Evolutionary conservation across 768 basidiomycete genomes (phyloP), one percentile per base, ranked within the genome.

Genomic region (Cubamyces sp.): DNA sequence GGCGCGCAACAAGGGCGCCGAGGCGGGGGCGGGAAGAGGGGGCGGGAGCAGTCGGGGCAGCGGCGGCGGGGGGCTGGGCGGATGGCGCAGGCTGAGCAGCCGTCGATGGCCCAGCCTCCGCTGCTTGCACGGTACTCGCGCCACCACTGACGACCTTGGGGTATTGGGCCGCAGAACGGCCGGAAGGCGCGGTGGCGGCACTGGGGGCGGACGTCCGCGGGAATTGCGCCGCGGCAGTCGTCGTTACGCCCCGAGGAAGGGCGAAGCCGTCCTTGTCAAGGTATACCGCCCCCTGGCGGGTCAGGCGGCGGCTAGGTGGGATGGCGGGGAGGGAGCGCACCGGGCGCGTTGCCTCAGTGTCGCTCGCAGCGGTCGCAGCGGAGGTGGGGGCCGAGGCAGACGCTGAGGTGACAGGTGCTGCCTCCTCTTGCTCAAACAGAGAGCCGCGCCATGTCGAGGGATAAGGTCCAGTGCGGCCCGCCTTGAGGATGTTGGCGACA

Each of bases 401-500:
- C 43, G 45, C 19, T 25, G 28, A 28, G 19, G 30, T 30, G 30
- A 41, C 25, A 7, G 26, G 23, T 1, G 25, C 25, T 5, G 47
- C 41, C 28, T 42, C 28, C 19, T 59, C 57, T 11, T 48, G 41
- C 48, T 58, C 57, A 18, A 51, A 51, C 40, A 58, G 40, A 18
- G 57, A 51, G 40, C 48, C 57, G 48, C 57, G 57, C 57, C 57
- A 50, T 15, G 48, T 59, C 16, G 57, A 25, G 3, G 57, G 48
- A 28, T 51, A 59, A 3, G 49, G 49, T 19, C 49, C 41, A 14
- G 18, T 5, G 28, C 23, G 26, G 5, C 28, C n/a, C 25, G 40
- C 57, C 48, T 59, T 51, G 57, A 59, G 57, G 42, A 59, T 51
- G 41, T 41, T 51, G 48, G 57, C 57, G 48, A 52, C 57, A 3